Percentiles rank a stretch among this genome's conserved stretches.
Conservation (phyloP, 2,329 filamentous ascomycete genomes). For the Monosporascus sp. region DNA sequence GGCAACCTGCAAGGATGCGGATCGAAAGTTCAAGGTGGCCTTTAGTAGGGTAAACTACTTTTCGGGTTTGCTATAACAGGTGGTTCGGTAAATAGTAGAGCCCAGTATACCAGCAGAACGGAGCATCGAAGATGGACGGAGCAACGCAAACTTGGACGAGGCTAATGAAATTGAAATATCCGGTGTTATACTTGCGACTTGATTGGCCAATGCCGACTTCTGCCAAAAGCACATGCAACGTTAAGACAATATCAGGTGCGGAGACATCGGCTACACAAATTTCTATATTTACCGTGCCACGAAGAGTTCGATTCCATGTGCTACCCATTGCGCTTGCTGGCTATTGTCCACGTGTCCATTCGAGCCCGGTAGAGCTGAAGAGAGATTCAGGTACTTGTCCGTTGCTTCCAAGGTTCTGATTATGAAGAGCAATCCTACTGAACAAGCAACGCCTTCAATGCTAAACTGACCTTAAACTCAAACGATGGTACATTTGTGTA, state of each 20-base stretch:
- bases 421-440: neutral
- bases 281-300: neutral
- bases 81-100: neutral
- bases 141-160: neutral
- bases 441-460: neutral
- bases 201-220: conserved; percentile 1
- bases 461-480: neutral
- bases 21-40: neutral
- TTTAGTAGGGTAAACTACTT: neutral
- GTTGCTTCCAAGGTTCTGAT: too few relatives aligned
- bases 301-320: neutral
- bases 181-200: neutral
- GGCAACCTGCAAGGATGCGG: neutral
- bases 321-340: neutral
- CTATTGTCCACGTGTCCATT: neutral
- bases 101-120: neutral
- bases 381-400: neutral
- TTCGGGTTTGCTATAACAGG: neutral
- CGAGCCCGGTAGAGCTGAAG: neutral
- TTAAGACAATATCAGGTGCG: conserved; percentile 8
- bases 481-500: neutral
- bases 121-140: neutral
- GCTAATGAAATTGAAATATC: neutral
- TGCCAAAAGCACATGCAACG: neutral
- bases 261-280: neutral